Evolutionary conservation across 768 basidiomycete genomes (phyloP), one percentile per base, ranked within the genome.

Genomic region (Serendipita sp.): DNA sequence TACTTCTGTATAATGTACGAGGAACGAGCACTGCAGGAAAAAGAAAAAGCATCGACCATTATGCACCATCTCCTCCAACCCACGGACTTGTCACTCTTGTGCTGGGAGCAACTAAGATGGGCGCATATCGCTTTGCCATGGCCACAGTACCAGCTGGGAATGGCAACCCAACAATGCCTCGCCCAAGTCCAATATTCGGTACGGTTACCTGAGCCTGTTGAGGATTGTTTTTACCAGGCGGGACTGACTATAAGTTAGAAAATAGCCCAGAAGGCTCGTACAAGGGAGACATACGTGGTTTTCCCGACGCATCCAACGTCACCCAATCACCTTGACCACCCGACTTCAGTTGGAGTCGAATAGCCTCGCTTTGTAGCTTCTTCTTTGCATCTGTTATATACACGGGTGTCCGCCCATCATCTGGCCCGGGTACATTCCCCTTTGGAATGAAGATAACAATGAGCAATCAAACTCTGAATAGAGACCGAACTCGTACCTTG

Each of bases 61-160:
- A 36, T 65, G 62, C 46, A n/a, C 37, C 80, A 67, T 88, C 87
- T 71, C 79, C 79, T 68, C 89, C 86, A 64, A 84, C 78, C 72
- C 91, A 90, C n/a, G 88, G 89, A 67, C 74, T 73, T 69, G 83
- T 87, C 63, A 80, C 79, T 65, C 86, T 84, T 66, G 83, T 83
- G 2, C 86, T 78, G 62, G 87, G 87, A 1, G 88, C 82, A 60
- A 83, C 83, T 18, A 92, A 79, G 62, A 88, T 75, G 37, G 78
- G 76, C 10, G 86, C 87, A 16, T 88, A 77, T 36, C 66, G 72
- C 73, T 77, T 82, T 16, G 87, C 91, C 74, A 89, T 75, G 71
- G 89, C 83, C 58, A 75, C 78, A 3, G 88, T 93, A 29, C 90
- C 95, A 34, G 90, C 92, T 1, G 95, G 95, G 79, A 95, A 93